phyloP scores from a whole-genome alignment of 306 rosid species.

The Mimosa pudica region DNA sequence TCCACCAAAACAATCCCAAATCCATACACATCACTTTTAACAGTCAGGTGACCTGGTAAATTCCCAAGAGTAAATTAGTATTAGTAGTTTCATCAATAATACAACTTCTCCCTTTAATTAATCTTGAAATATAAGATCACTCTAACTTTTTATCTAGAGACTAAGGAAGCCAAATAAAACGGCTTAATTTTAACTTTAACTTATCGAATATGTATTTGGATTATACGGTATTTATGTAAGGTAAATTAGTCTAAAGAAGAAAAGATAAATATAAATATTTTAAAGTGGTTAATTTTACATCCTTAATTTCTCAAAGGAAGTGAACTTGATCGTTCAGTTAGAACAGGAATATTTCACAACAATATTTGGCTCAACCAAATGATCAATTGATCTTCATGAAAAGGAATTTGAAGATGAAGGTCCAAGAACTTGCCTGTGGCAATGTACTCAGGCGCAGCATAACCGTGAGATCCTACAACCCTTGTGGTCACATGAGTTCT shows the following conservation, averaged over 20 bases:
- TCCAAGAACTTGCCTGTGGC: slow-evolving; percentile 56
- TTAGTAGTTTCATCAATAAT: slow-evolving; percentile 1
- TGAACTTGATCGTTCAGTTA: too few relatives aligned
- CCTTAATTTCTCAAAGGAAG: too few relatives aligned
- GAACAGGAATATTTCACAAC: background rate
- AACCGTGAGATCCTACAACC: slow-evolving; percentile 40
- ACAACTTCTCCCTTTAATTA: too few relatives aligned
- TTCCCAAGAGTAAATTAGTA: slow-evolving; percentile 6
- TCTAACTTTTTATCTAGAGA: too few relatives aligned
- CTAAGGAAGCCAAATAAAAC: too few relatives aligned
- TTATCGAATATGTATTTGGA: too few relatives aligned
- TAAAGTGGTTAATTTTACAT: too few relatives aligned
- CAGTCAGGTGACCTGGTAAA: slow-evolving; percentile 57
- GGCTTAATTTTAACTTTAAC: too few relatives aligned
- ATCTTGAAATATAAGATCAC: too few relatives aligned
- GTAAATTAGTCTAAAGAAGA: too few relatives aligned
- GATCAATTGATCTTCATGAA: background rate
- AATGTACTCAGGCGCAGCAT: slow-evolving; percentile 86
- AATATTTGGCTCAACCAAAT: background rate
- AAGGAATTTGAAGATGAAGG: slow-evolving; percentile 14
- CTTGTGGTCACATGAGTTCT: slow-evolving; percentile 68
- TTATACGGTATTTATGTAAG: too few relatives aligned
- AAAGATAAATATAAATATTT: too few relatives aligned
- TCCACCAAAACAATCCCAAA: slow-evolving; percentile 83
- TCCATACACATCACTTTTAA: slow-evolving; percentile 86